Conservation (phyloP, 768 basidiomycete genomes). For the Coprinopsis cinerea region DNA sequence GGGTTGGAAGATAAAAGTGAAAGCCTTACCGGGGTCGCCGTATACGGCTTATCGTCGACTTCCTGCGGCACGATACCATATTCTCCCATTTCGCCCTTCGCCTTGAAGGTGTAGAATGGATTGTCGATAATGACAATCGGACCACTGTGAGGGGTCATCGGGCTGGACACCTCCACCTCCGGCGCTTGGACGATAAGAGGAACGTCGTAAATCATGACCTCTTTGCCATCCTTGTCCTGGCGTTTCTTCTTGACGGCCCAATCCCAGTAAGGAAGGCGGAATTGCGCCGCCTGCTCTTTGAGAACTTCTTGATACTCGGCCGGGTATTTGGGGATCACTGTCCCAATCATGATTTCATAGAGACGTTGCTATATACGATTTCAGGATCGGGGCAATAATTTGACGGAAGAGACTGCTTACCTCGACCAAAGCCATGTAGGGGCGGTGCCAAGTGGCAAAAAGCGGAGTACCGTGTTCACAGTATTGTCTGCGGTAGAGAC, state of each 20-base stretch:
- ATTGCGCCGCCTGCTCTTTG: neutral
- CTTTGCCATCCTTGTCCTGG: neutral
- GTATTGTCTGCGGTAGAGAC: neutral
- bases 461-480: neutral
- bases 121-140: neutral
- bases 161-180: neutral
- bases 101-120: neutral
- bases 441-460: neutral
- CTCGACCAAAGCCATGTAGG: constrained; percentile 1
- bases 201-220: neutral
- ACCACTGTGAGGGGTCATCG: neutral
- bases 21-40: neutral
- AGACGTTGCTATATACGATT: neutral
- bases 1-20: neutral
- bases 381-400: neutral
- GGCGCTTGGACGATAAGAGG: neutral
- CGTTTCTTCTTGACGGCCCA: neutral
- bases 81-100: neutral
- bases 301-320: neutral
- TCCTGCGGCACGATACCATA: neutral
- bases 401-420: neutral
- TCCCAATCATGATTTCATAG: neutral
- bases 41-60: too few species aligned
- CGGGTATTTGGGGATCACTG: neutral
- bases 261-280: constrained; percentile 2